Conservation (phyloP, 495 filamentous ascomycete genomes). For the Penicillium taxi region DNA sequence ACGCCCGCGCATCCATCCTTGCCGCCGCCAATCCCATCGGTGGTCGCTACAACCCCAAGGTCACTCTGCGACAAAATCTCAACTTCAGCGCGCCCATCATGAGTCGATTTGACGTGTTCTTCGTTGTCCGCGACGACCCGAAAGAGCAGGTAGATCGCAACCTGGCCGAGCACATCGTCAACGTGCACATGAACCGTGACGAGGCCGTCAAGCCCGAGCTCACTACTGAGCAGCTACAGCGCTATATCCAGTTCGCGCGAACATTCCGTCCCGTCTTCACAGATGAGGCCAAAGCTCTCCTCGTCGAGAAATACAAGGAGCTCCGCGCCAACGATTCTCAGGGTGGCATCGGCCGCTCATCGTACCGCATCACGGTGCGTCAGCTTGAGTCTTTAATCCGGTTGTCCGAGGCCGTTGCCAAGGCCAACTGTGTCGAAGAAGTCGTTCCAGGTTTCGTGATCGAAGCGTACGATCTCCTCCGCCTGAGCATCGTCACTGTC, state of each 20-base stretch:
- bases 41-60: slow-evolving; percentile 92
- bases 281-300: slow-evolving; percentile 69
- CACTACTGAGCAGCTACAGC: slow-evolving; percentile 91
- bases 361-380: slow-evolving; percentile 92
- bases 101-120: slow-evolving; percentile 98
- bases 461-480: slow-evolving; percentile 81
- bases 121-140: slow-evolving; percentile 95
- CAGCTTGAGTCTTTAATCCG: slow-evolving; percentile 95
- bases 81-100: slow-evolving; percentile 99
- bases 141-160: slow-evolving; percentile 86
- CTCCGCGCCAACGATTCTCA: slow-evolving; percentile 90
- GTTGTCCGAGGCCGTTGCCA: slow-evolving; percentile 89
- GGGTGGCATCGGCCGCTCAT: slow-evolving; percentile 84
- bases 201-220: slow-evolving; percentile 86
- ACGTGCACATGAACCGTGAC: slow-evolving; percentile 86
- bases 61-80: slow-evolving; percentile 85
- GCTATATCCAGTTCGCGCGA: slow-evolving; percentile 92
- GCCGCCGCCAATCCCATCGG: slow-evolving; percentile 95
- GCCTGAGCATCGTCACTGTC: slow-evolving; percentile 92
- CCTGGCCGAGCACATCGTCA: slow-evolving; percentile 89
- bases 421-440: slow-evolving; percentile 92
- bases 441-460: slow-evolving; percentile 76
- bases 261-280: slow-evolving; percentile 94
- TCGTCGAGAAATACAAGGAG: slow-evolving; percentile 95
- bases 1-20: slow-evolving; percentile 88